Conservation (phyloP, 2,329 filamentous ascomycete genomes). For the Pleomassaria siparia region DNA sequence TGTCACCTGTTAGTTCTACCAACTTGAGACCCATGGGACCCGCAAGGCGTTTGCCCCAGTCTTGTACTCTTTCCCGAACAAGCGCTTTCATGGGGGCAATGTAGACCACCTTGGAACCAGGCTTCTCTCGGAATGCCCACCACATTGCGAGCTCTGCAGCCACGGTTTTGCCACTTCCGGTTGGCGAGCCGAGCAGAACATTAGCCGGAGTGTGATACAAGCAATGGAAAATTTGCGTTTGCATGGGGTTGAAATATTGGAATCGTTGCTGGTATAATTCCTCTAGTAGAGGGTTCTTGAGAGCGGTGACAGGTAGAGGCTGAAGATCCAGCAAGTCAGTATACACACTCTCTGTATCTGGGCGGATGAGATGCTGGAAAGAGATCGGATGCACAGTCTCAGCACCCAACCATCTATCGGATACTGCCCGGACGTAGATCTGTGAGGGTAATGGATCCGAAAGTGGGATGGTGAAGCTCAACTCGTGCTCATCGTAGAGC, state of each 20-base stretch:
- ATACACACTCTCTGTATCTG: constrained; percentile 96
- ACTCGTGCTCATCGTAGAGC: constrained; percentile 92
- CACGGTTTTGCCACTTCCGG: constrained; percentile 95
- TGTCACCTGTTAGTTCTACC: constrained; percentile 95
- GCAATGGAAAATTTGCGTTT: constrained; percentile 97
- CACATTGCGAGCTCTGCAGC: constrained; percentile 97
- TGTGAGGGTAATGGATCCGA: constrained; percentile 91
- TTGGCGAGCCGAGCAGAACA: constrained; percentile 91
- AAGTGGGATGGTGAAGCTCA: constrained; percentile 95
- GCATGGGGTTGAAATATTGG: constrained; percentile 98
- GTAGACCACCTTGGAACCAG: constrained; percentile 96
- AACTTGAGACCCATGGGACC: constrained; percentile 82
- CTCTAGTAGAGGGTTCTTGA: constrained; percentile 85
- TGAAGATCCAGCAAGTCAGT: constrained; percentile 92
- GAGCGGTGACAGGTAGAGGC: constrained; percentile 79
- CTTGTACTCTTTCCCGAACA: constrained; percentile 92
- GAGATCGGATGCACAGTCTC: constrained; percentile 95
- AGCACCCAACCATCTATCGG: constrained; percentile 93
- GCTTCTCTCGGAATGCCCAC: constrained; percentile 96
- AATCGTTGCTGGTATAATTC: constrained; percentile 88
- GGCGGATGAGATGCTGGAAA: constrained; percentile 95
- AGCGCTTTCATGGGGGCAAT: constrained; percentile 99
- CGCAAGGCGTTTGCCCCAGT: constrained; percentile 85
- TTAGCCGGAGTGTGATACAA: constrained; percentile 92
- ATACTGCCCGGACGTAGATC: constrained; percentile 93